Base-by-base conservation (phyloP, 768 basidiomycete genomes). In the Fomitopsis pulvina region DNA sequence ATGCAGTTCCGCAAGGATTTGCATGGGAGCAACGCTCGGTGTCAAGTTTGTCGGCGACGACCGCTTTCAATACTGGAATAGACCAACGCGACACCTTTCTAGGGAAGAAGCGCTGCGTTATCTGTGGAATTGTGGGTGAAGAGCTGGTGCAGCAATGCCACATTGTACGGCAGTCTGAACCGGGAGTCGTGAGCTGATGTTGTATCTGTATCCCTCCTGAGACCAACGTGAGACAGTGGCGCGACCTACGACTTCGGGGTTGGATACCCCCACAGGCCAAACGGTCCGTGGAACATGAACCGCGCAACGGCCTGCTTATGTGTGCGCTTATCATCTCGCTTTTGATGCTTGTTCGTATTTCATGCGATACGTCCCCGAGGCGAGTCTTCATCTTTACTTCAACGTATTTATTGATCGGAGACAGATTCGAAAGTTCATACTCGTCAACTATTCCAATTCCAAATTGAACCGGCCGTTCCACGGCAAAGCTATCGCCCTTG, bases 401-500 rank as follows among this genome's bases (percentile, higher is more conserved):
- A n/a, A n/a, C n/a, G n/a, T n/a, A n/a, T n/a, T n/a, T n/a, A n/a
- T n/a, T n/a, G n/a, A n/a, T n/a, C n/a, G n/a, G n/a, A n/a, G n/a
- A 7, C 50, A 61, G 56, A 41, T 37, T 12, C 44, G 48, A 21
- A 61, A 59, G 47, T 66, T 62, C 30, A 52, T 71, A 16, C 50
- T 68, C 9, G 45, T 71, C 48, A 66, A 70, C 53, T 66, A 62
- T 41, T 61, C 65, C 38, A 50, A 45, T 45, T 0, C n/a, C 3
- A 14, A 16, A 4, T 3, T 21, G 34, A 52, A 61, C 55, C 51
- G 47, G 47, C 38, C 49, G 41, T 63, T 53, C 43, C 69, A 70
- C 41, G 63, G 65, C n/a, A 69, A 68, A 57, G 66, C 62, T 21
- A 53, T 67, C 24, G 65, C 60, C 41, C 60, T 71, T 39, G 64